Evolutionary conservation across 2,329 filamentous ascomycete genomes (phyloP), one percentile per base, ranked within the genome.

Genomic region (Monosporascus sp.): DNA sequence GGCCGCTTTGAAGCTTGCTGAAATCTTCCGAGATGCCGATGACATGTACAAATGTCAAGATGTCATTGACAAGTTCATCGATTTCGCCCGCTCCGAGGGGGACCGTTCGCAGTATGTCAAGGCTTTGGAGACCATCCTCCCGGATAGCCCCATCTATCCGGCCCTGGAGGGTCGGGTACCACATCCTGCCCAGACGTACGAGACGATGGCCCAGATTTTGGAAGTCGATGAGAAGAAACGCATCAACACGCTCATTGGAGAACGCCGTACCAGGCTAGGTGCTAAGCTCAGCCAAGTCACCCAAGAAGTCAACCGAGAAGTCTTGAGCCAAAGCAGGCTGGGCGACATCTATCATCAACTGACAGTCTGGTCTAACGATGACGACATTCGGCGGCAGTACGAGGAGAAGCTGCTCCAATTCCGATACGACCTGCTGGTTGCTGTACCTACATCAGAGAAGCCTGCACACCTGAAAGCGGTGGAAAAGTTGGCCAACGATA

Each of bases 351-450:
- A 96, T 66, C 82, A 84, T 53, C 81, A 91, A 50, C 79, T 97
- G 49, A 92, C 97, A 65, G 86, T 96, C 66, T 99, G 94, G 94
- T 87, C 87, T 9, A 82, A 76, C 53, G 91, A 97, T 63, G 94
- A 99, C 65, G 89, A 93, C 22, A 68, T 91, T 37, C 83, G 94
- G 46, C 85, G 93, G 38, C 80, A 81, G 38, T 95, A 93, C 58
- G 95, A 99, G 68, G 92, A 97, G 69, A 97, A 93, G 72, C 77
- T 97, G 16, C 72, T 99, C 3, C 82, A 87, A 57, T 84, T 92
- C 65, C 89, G 87, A 56, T 87, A 92, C 60, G 91, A 97, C 53
- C 81, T 84, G 5, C 78, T 99, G 1, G 70, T 87, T 8, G 85
- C 89, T 27, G 77, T 90, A 17, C 82, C 86, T 3, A 56, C 78